These are phyloP conservation scores for Eragrostis tef DNA, from an alignment of 202 grass and related monocot species.

Conservation along the genomic window DNA sequence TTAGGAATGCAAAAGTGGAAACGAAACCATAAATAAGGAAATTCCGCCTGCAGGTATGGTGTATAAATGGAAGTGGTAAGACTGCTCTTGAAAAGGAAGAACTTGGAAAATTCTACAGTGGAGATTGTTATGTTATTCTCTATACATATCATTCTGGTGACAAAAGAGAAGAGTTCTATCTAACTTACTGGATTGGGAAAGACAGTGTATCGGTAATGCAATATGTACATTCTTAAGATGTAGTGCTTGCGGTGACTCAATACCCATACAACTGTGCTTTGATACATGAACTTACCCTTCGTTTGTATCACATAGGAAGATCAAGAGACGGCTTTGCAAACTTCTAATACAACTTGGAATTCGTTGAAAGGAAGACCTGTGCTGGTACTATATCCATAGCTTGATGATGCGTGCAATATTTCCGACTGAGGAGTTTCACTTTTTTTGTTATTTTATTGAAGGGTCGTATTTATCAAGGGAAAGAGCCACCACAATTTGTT, in stretches of 20 bases:
- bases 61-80: conserved; percentile 69
- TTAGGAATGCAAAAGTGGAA: conserved; percentile 10
- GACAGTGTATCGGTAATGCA: conserved; percentile 62
- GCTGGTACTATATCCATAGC: conserved; percentile 61
- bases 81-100: conserved; percentile 75
- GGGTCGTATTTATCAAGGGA: conserved; percentile 91
- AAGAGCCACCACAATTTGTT: conserved; percentile 88
- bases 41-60: conserved; percentile 76
- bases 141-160: conserved; percentile 90
- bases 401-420: not conserved
- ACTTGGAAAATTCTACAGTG: conserved; percentile 78
- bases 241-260: not conserved
- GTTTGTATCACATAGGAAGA: conserved; percentile 72
- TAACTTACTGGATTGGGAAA: conserved; percentile 91
- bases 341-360: conserved; percentile 75
- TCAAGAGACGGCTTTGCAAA: conserved; percentile 64
- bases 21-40: conserved; percentile 35
- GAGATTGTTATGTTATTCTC: conserved; percentile 91
- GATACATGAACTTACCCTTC: conserved; percentile 43
- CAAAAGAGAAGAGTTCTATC: conserved; percentile 89
- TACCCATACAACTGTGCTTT: not conserved
- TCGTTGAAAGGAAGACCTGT: conserved; percentile 88
- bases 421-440: conserved; percentile 38
- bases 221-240: conserved; percentile 19
- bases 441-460: conserved; percentile 48